Conservation (phyloP, 352 stramenopile species). For the Pythium apleroticum region DNA sequence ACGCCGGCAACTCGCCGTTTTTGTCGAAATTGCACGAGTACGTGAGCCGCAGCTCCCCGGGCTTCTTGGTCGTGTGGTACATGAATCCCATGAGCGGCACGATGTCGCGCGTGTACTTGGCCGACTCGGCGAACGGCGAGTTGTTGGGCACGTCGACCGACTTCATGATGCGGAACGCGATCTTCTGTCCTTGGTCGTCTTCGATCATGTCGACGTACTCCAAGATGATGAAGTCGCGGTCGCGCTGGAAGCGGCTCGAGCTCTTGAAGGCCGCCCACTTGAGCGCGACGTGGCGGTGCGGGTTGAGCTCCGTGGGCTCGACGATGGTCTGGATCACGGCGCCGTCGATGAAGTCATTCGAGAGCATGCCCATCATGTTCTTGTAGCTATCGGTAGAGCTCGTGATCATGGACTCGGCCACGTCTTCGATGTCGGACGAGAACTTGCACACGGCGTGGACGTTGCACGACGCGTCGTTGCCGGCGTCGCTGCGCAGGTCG, state of each 20-base stretch:
- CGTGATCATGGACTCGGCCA: constrained; percentile 82
- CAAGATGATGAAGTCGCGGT: constrained; percentile 81
- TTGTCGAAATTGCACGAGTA: constrained; percentile 89
- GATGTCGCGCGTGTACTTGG: constrained; percentile 68
- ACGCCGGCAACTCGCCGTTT: constrained; percentile 79
- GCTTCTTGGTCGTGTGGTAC: constrained; percentile 83
- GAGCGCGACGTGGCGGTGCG: constrained; percentile 77
- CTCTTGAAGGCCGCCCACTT: constrained; percentile 89
- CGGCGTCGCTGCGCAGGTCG: constrained; percentile 52
- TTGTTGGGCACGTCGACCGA: constrained; percentile 72
- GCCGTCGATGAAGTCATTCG: constrained; percentile 82
- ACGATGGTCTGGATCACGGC: constrained; percentile 83
- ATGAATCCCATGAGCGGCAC: constrained; percentile 86
- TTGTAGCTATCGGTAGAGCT: constrained; percentile 78
- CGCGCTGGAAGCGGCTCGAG: constrained; percentile 72
- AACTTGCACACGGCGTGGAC: constrained; percentile 87
- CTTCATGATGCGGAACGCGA: constrained; percentile 83
- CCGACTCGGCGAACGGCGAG: constrained; percentile 52
- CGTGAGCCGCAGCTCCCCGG: constrained; percentile 78
- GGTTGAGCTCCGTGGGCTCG: constrained; percentile 55
- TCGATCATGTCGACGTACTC: constrained; percentile 91
- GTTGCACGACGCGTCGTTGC: constrained; percentile 73
- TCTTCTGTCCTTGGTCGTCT: constrained; percentile 81
- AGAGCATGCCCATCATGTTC: constrained; percentile 84
- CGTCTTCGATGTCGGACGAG: constrained; percentile 74